These are phyloP conservation scores for Monosporascus sp. DNA, from an alignment of 2,329 filamentous ascomycete genomes.

Conservation along the genomic window DNA sequence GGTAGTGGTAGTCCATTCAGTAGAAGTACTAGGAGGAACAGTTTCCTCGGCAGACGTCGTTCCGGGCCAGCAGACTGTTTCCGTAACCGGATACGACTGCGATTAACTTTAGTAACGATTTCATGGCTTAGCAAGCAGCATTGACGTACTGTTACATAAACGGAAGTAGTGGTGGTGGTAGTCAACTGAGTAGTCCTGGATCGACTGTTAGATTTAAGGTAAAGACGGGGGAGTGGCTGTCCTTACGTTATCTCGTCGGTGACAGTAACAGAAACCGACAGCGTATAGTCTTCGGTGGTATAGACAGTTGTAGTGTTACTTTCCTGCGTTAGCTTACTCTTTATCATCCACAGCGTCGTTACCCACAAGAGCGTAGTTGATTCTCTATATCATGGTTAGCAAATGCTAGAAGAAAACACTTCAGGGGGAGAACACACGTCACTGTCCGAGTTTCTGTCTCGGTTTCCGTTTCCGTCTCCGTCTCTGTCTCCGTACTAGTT, in stretches of 20 bases:
- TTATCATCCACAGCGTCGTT: conserved; percentile 7
- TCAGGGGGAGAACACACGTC: conserved; percentile 2
- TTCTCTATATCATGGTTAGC: conserved; percentile 12
- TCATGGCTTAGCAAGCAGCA: not conserved
- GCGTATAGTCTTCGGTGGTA: conserved; percentile 5
- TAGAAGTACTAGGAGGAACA: not conserved
- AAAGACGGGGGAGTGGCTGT: too few relatives aligned
- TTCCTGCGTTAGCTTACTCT: conserved; percentile 12
- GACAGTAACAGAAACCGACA: conserved; percentile 5
- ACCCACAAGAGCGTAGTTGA: conserved; percentile 13
- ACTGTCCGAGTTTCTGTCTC: conserved; percentile 7
- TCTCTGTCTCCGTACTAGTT: conserved; percentile 9
- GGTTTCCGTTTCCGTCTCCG: conserved; percentile 13
- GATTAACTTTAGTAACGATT: not conserved
- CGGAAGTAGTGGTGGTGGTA: conserved; percentile 1
- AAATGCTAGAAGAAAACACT: not conserved
- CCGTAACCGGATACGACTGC: not conserved
- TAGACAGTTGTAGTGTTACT: conserved; percentile 9
- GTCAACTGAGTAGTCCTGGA: not conserved
- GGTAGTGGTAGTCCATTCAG: conserved; percentile 4
- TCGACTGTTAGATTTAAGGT: not conserved
- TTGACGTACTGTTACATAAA: conserved; percentile 1
- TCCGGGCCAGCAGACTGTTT: not conserved
- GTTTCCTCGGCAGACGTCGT: not conserved
- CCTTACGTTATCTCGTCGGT: conserved; percentile 3